Evolutionary conservation across 192 early-diverging fungal species (phyloP).

Genomic region (Pecoramyces ruminantium): DNA sequence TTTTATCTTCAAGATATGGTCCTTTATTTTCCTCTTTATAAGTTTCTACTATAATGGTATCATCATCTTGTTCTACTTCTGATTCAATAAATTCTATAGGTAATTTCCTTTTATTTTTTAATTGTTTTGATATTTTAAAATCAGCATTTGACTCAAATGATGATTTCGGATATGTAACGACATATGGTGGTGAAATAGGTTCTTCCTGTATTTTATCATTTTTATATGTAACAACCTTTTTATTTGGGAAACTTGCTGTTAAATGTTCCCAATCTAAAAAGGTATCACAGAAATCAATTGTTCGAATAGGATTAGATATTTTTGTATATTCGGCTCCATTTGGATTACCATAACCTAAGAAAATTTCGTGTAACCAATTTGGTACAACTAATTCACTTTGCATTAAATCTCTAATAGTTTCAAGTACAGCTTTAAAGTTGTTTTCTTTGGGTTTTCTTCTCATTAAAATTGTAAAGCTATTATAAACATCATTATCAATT

Average conservation of each 20-base stretch:
- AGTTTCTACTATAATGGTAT: constrained; percentile 37
- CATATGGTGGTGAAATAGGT: constrained; percentile 46
- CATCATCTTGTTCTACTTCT: constrained; percentile 4
- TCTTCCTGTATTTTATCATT: neutral
- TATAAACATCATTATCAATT: constrained; percentile 52
- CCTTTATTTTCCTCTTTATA: constrained; percentile 51
- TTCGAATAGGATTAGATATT: constrained; percentile 25
- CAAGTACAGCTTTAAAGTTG: constrained; percentile 83
- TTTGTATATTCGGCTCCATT: constrained; percentile 44
- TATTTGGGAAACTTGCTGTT: constrained; percentile 38
- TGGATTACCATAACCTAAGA: constrained; percentile 93
- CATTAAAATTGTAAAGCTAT: constrained; percentile 74
- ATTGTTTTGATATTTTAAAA: constrained; percentile 6
- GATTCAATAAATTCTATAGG: neutral
- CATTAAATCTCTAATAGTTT: constrained; percentile 78
- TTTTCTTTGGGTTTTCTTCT: constrained; percentile 77
- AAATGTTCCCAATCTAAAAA: constrained; percentile 72
- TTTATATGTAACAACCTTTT: constrained; percentile 14
- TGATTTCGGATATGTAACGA: constrained; percentile 48
- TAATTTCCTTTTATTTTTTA: constrained; percentile 1
- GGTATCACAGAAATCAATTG: constrained; percentile 75
- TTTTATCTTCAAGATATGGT: constrained; percentile 53
- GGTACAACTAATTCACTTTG: constrained; percentile 69
- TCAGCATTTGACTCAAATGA: constrained; percentile 9
- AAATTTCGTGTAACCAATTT: constrained; percentile 75